Evolutionary conservation across 495 filamentous ascomycete species (phyloP).

Genomic region (Lepidopterella palustris): DNA sequence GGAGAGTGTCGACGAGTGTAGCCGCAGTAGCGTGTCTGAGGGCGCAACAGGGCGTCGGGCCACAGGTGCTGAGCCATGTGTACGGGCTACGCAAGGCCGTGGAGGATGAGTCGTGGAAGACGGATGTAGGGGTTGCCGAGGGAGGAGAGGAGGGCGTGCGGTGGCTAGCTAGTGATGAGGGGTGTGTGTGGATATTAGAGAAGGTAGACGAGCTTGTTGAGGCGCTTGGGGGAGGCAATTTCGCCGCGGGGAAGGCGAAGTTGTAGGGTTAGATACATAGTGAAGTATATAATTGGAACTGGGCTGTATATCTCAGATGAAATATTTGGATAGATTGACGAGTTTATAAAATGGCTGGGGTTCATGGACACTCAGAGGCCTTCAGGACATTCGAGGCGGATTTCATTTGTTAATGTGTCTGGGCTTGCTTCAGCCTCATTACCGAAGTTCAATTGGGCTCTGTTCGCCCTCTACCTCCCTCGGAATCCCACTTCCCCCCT

Average conservation of each 20-base stretch:
- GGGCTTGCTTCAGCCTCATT: too few relatives aligned
- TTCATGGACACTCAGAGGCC: too few relatives aligned
- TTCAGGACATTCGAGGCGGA: too few relatives aligned
- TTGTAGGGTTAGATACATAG: too few relatives aligned
- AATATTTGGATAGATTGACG: too few relatives aligned
- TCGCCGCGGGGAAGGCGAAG: conserved; percentile 19
- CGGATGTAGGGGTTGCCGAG: conserved; percentile 37
- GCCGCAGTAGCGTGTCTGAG: conserved; percentile 64
- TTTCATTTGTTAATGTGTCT: too few relatives aligned
- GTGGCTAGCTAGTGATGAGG: conserved; percentile 68
- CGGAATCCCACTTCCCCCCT: too few relatives aligned
- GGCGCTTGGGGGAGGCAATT: conserved; percentile 50
- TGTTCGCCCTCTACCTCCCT: too few relatives aligned
- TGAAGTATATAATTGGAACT: too few relatives aligned
- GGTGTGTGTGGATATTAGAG: conserved; percentile 62
- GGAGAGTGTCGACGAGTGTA: conserved; percentile 58
- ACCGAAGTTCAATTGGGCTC: too few relatives aligned
- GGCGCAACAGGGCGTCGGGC: conserved; percentile 69
- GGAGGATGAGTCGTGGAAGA: conserved; percentile 53
- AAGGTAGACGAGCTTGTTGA: conserved; percentile 63
- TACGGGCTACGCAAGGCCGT: conserved; percentile 67
- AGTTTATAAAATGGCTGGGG: too few relatives aligned
- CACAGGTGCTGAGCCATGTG: conserved; percentile 69
- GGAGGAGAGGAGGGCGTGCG: conserved; percentile 49
- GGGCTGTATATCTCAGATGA: too few relatives aligned